phyloP scores from a whole-genome alignment of 2,329 filamentous ascomycete species.

The Hypoxylon sp. region DNA sequence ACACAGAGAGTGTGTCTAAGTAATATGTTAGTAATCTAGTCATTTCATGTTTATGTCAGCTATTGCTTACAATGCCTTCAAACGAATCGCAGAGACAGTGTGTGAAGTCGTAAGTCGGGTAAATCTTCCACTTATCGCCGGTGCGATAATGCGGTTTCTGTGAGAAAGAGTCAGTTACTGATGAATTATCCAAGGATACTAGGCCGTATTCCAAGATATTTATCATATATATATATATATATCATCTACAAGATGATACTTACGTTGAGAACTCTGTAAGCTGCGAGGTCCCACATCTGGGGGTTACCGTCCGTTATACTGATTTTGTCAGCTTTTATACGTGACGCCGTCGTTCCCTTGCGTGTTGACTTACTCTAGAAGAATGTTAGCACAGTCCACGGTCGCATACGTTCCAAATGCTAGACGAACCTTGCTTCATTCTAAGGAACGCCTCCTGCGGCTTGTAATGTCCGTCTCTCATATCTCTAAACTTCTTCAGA shows the following conservation, averaged over 20 bases:
- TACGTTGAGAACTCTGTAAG: slow-evolving; percentile 80
- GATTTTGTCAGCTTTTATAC: slow-evolving; percentile 16
- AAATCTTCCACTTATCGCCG: slow-evolving; percentile 88
- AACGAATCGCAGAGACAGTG: slow-evolving; percentile 94
- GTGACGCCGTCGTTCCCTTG: background rate
- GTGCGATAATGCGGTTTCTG: slow-evolving; percentile 82
- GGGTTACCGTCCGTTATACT: slow-evolving; percentile 83
- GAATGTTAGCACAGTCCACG: slow-evolving; percentile 18
- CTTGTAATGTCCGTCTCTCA: slow-evolving; percentile 93
- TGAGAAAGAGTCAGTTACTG: slow-evolving; percentile 3
- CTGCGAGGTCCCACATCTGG: slow-evolving; percentile 91
- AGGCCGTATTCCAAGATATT: background rate
- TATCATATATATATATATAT: no score
- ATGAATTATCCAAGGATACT: background rate
- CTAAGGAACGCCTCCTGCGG: slow-evolving; percentile 86
- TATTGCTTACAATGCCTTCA: slow-evolving; percentile 74
- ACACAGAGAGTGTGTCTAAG: slow-evolving; percentile 84
- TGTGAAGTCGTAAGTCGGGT: slow-evolving; percentile 94
- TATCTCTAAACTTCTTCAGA: slow-evolving; percentile 85
- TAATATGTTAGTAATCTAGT: slow-evolving; percentile 13
- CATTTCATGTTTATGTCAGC: background rate
- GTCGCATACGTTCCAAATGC: background rate
- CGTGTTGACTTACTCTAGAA: slow-evolving; percentile 34
- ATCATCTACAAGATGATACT: slow-evolving; percentile 28
- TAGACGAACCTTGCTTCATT: slow-evolving; percentile 83